A percentile compares a stretch with the other conserved stretches of the same genome.
phyloP scores from a whole-genome alignment of 306 rosid species.

The Vigna nakashimae region DNA sequence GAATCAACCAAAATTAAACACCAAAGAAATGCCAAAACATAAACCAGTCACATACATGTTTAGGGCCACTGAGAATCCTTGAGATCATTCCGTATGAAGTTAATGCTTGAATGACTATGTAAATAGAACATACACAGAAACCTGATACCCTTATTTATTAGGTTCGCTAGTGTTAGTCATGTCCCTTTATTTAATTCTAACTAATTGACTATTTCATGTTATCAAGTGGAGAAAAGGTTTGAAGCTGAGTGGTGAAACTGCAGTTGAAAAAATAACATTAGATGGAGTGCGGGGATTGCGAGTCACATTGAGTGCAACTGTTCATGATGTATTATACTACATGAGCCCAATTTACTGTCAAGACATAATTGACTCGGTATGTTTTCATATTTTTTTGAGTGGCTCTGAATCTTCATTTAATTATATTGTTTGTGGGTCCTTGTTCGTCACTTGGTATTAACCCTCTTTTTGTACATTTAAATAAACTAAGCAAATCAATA shows the following conservation, averaged over 20 bases:
- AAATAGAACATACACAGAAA: slow-evolving; percentile 22
- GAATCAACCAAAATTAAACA: slow-evolving; percentile 34
- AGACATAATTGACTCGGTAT: slow-evolving; percentile 90
- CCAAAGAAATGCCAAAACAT: slow-evolving; percentile 22
- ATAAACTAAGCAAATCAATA: background rate
- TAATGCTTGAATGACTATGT: slow-evolving; percentile 17
- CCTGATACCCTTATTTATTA: slow-evolving; percentile 11
- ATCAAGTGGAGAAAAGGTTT: slow-evolving; percentile 98
- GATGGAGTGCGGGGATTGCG: slow-evolving; percentile 98
- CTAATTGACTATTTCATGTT: slow-evolving; percentile 36
- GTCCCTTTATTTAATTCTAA: slow-evolving; percentile 25
- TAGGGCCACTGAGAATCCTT: slow-evolving; percentile 27
- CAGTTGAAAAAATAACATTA: slow-evolving; percentile 90
- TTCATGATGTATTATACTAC: slow-evolving; percentile 95
- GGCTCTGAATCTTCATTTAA: slow-evolving; percentile 27
- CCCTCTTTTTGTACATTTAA: background rate
- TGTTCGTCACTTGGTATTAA: no score
- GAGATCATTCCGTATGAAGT: background rate
- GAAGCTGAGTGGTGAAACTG: slow-evolving; percentile 94
- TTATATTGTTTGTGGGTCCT: no score
- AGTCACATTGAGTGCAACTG: slow-evolving; percentile 91
- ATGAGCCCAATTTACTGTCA: slow-evolving; percentile 99
- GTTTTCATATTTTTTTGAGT: background rate
- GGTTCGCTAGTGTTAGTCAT: slow-evolving; percentile 23
- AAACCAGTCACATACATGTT: background rate